Conservation (phyloP, 306 rosid genomes). For the Prosopis cineraria region DNA sequence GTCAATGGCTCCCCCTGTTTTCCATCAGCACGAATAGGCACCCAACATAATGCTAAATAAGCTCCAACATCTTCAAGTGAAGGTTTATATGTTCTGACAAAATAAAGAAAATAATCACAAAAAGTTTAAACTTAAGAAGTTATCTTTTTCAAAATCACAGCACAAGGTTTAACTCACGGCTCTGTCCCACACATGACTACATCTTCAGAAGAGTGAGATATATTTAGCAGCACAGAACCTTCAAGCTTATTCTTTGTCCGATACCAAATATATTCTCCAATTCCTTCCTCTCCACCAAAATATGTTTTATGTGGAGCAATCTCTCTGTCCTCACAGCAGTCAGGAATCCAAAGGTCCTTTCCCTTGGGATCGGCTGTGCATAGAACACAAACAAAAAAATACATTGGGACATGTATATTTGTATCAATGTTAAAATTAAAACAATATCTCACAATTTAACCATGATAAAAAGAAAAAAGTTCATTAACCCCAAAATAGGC, state of each 20-base stretch:
- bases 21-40: slow-evolving; percentile 81
- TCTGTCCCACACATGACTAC: slow-evolving; percentile 61
- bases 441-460: neutral
- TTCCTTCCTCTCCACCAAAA: slow-evolving; percentile 95
- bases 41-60: slow-evolving; percentile 85
- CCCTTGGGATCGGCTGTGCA: slow-evolving; percentile 81
- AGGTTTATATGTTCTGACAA: slow-evolving; percentile 71
- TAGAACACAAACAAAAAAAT: neutral
- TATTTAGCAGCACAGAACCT: slow-evolving; percentile 61
- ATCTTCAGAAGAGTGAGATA: slow-evolving; percentile 58
- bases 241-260: slow-evolving; percentile 62
- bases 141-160: slow-evolving; percentile 28
- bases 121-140: slow-evolving; percentile 29
- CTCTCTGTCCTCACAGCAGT: slow-evolving; percentile 65
- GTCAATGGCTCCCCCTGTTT: slow-evolving; percentile 75
- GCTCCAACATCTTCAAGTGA: slow-evolving; percentile 78
- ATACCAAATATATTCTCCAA: slow-evolving; percentile 86
- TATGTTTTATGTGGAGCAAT: slow-evolving; percentile 58
- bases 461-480: neutral
- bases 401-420: slow-evolving; percentile 5
- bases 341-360: slow-evolving; percentile 73
- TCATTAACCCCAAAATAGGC: slow-evolving; percentile 5
- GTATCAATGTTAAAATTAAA: neutral
- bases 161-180: slow-evolving; percentile 56
- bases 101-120: slow-evolving; percentile 24